These are phyloP conservation scores for Populus deltoides DNA, from an alignment of 345 rosid genomes.

Conservation along the genomic window DNA sequence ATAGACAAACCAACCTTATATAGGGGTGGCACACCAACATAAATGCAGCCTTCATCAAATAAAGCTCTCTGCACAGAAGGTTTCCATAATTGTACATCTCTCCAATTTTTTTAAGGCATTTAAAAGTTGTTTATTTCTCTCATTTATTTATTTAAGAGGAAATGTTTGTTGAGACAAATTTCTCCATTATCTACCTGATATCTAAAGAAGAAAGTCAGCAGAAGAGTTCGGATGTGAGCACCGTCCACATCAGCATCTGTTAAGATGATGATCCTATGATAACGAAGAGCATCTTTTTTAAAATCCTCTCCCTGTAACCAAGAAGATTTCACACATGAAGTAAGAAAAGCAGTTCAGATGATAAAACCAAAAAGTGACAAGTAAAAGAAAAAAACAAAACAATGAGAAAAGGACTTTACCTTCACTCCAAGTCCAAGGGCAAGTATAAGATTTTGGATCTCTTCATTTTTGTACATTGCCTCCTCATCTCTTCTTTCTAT, in stretches of 20 bases:
- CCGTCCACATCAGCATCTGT: slow-evolving; percentile 99
- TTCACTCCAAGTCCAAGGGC: slow-evolving; percentile 97
- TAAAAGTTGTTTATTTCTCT: not conserved
- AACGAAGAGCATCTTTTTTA: slow-evolving; percentile 73
- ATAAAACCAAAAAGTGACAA: not conserved
- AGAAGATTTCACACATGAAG: slow-evolving; percentile 7
- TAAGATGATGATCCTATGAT: slow-evolving; percentile 91
- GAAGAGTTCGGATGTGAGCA: slow-evolving; percentile 93
- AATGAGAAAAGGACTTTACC: slow-evolving; percentile 36
- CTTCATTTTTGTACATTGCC: slow-evolving; percentile 97
- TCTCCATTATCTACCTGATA: slow-evolving; percentile 64
- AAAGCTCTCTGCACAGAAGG: slow-evolving; percentile 65
- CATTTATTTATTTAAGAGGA: not conserved
- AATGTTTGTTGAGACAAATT: not conserved
- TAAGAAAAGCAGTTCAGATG: slow-evolving; percentile 8
- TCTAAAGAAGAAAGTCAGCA: slow-evolving; percentile 92
- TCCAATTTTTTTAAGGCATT: not conserved
- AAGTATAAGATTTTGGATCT: slow-evolving; percentile 91
- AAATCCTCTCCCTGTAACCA: slow-evolving; percentile 85
- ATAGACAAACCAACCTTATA: slow-evolving; percentile 57
- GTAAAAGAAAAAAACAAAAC: not conserved
- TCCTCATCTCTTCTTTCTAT: slow-evolving; percentile 94
- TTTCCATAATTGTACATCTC: slow-evolving; percentile 16
- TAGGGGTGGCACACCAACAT: slow-evolving; percentile 98
- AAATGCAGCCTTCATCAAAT: slow-evolving; percentile 88